Percentiles rank a stretch among this genome's conserved stretches.
Evolutionary conservation across 768 basidiomycete genomes (phyloP).

Genomic region (Lactarius akahatsu): DNA sequence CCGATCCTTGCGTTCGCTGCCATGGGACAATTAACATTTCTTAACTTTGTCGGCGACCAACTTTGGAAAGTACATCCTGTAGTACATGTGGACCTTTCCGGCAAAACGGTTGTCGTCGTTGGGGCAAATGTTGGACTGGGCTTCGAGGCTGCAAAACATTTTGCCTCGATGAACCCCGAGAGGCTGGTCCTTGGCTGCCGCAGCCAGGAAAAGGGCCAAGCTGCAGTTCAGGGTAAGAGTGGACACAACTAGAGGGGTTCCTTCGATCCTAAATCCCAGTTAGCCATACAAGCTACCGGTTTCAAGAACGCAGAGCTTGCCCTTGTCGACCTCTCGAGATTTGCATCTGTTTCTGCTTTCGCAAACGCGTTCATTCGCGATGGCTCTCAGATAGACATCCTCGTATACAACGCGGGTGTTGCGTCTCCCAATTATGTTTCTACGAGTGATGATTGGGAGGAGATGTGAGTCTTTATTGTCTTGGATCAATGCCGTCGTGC

Average conservation of each 20-base stretch:
- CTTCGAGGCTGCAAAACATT: conserved; percentile 28
- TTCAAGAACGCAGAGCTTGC: conserved; percentile 21
- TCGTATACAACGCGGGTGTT: conserved; percentile 35
- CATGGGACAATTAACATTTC: conserved; percentile 19
- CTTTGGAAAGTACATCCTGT: conserved; percentile 16
- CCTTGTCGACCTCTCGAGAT: conserved; percentile 33
- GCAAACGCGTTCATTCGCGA: conserved; percentile 30
- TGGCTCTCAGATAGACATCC: conserved; percentile 32
- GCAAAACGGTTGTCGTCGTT: conserved; percentile 29
- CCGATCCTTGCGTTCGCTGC: not conserved
- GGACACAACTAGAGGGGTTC: not conserved
- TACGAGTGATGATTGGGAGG: conserved; percentile 36
- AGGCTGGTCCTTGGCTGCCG: conserved; percentile 26
- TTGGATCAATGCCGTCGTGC: not conserved
- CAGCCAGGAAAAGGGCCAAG: conserved; percentile 19
- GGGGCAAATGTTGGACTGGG: conserved; percentile 29
- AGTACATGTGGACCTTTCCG: conserved; percentile 19
- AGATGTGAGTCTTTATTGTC: conserved; percentile 26
- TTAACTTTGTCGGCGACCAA: conserved; percentile 17
- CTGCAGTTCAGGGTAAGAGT: conserved; percentile 20
- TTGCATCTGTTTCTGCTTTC: conserved; percentile 34
- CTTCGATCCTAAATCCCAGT: not conserved
- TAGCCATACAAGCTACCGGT: conserved; percentile 26
- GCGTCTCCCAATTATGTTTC: conserved; percentile 30
- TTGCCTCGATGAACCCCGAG: conserved; percentile 27